Conservation (phyloP, 2,329 filamentous ascomycete species). For the Xylariaceae sp. region DNA sequence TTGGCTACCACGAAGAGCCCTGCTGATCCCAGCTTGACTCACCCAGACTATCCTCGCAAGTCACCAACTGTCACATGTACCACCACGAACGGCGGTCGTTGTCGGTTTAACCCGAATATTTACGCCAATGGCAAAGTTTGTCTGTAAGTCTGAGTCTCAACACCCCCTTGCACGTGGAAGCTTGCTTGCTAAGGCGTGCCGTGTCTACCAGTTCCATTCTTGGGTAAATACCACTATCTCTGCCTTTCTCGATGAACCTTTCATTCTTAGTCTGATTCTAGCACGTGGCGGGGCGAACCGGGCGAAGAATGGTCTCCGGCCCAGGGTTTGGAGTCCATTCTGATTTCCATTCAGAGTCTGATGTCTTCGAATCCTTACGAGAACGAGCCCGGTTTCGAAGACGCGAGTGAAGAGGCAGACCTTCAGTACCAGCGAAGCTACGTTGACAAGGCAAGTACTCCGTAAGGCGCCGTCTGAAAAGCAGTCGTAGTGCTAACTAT, state of each 20-base stretch:
- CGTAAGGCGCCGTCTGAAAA: not conserved
- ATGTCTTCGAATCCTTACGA: slow-evolving; percentile 93
- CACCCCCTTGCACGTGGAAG: not conserved
- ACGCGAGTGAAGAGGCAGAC: slow-evolving; percentile 61
- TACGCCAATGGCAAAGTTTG: slow-evolving; percentile 90
- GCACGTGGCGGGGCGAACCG: slow-evolving; percentile 86
- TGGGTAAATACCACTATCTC: slow-evolving; percentile 51
- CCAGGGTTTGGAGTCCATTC: slow-evolving; percentile 87
- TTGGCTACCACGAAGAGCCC: not conserved
- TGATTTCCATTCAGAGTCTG: slow-evolving; percentile 92
- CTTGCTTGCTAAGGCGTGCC: slow-evolving; percentile 5
- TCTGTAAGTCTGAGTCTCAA: slow-evolving; percentile 63
- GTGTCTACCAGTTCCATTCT: slow-evolving; percentile 63
- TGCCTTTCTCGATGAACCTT: slow-evolving; percentile 1
- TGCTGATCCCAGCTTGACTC: slow-evolving; percentile 6
- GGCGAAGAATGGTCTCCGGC: slow-evolving; percentile 96
- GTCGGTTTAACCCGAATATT: slow-evolving; percentile 95
- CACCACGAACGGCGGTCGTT: slow-evolving; percentile 84
- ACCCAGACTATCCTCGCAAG: slow-evolving; percentile 74
- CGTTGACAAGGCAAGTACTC: slow-evolving; percentile 63
- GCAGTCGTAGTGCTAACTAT: slow-evolving; percentile 14
- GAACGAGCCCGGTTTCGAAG: slow-evolving; percentile 91
- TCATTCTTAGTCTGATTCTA: slow-evolving; percentile 34
- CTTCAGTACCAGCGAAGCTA: slow-evolving; percentile 71
- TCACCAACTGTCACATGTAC: slow-evolving; percentile 58